Conservation (phyloP, 75 land plant genomes). For the Ceratopteris richardii region DNA sequence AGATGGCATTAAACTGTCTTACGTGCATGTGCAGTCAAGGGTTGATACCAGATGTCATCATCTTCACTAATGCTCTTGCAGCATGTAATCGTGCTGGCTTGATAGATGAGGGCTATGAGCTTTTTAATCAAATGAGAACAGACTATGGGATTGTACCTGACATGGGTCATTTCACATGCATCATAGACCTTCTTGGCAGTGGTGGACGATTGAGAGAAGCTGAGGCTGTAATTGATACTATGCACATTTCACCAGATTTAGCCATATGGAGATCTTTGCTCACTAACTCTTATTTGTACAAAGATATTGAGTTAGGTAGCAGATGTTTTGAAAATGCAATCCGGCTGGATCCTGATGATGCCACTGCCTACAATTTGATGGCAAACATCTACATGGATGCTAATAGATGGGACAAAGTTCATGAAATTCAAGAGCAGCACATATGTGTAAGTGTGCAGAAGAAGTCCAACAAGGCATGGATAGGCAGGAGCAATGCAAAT, state of each 20-base stretch:
- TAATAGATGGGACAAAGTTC: conserved; percentile 8
- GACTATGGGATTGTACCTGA: conserved; percentile 10
- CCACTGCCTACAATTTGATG: not conserved
- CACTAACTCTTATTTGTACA: not conserved
- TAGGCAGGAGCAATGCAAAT: not conserved
- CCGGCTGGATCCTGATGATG: conserved; percentile 3
- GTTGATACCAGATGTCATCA: not conserved
- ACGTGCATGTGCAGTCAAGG: conserved; percentile 6
- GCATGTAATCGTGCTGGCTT: conserved; percentile 8
- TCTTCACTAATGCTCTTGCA: not conserved
- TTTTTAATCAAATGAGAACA: not conserved
- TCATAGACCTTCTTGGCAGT: conserved; percentile 17
- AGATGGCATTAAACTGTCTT: conserved; percentile 5
- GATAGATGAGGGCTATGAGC: conserved; percentile 9
- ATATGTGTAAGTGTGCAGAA: not conserved
- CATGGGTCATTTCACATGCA: conserved; percentile 10
- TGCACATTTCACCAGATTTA: conserved; percentile 8
- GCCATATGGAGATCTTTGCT: conserved; percentile 11
- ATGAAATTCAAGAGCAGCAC: not conserved
- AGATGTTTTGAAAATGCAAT: not conserved
- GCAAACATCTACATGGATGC: conserved; percentile 4
- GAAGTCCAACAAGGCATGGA: conserved; percentile 4
- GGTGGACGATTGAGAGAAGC: conserved; percentile 12
- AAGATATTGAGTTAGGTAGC: conserved; percentile 1
- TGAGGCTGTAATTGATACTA: conserved; percentile 8